A percentile compares a stretch with the other conserved stretches of the same genome.
Conservation (phyloP, 2,329 filamentous ascomycete genomes). For the Drechslerella dactyloides region DNA sequence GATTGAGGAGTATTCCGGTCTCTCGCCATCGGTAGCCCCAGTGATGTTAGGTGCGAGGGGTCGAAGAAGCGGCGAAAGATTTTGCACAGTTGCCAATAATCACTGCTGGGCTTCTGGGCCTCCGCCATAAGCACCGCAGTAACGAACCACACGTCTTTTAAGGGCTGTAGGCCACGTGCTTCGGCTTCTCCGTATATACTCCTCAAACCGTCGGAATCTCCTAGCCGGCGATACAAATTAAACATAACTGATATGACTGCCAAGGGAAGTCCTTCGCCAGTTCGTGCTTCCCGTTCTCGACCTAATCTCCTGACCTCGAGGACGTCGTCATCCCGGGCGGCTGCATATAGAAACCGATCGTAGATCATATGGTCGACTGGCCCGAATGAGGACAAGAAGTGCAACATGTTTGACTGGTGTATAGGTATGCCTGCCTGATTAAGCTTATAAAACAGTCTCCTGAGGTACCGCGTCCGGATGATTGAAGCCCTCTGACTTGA, state of each 20-base stretch:
- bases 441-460: conserved; percentile 36
- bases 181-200: conserved; percentile 20
- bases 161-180: conserved; percentile 16
- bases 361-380: conserved; percentile 42
- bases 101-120: conserved; percentile 10
- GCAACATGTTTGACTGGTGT: conserved; percentile 30
- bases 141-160: conserved; percentile 35
- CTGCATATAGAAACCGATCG: conserved; percentile 34
- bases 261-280: conserved; percentile 19
- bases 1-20: background rate
- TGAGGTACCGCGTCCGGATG: conserved; percentile 29
- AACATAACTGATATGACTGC: conserved; percentile 35
- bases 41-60: conserved; percentile 1
- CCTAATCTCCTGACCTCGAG: conserved; percentile 9
- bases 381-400: conserved; percentile 30
- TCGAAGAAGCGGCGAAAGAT: conserved; percentile 38
- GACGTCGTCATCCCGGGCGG: conserved; percentile 21
- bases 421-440: conserved; percentile 42
- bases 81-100: conserved; percentile 34
- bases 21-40: conserved; percentile 19
- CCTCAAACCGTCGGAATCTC: conserved; percentile 15
- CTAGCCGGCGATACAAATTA: conserved; percentile 34
- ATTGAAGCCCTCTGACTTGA: background rate
- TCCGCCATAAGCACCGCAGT: conserved; percentile 40
- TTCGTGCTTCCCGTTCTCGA: conserved; percentile 20